A percentile compares a stretch with the other conserved stretches of the same genome.
Conservation (phyloP, 1,284 basidiomycete species). For the Ustilago tritici region DNA sequence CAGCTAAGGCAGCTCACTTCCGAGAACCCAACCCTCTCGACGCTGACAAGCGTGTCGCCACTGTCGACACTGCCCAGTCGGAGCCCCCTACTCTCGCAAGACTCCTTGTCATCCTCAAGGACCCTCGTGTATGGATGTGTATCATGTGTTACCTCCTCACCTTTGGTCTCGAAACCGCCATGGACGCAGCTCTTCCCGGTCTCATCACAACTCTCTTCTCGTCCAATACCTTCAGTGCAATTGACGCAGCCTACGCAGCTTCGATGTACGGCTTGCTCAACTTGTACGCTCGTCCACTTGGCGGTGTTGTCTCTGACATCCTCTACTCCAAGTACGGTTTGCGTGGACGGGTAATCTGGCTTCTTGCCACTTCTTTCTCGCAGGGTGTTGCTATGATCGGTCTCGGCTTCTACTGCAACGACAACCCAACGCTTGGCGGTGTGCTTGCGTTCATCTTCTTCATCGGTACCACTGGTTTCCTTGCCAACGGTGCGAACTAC, state of each 20-base stretch:
- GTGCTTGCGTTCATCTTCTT: conserved; percentile 62
- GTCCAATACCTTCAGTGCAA: conserved; percentile 72
- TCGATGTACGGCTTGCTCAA: conserved; percentile 74
- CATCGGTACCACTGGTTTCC: conserved; percentile 59
- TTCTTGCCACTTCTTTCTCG: conserved; percentile 72
- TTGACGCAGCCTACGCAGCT: conserved; percentile 72
- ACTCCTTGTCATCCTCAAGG: conserved; percentile 71
- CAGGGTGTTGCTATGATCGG: conserved; percentile 74
- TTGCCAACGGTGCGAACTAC: conserved; percentile 62
- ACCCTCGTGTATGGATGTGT: conserved; percentile 76
- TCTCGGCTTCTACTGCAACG: conserved; percentile 73
- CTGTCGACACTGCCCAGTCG: conserved; percentile 73
- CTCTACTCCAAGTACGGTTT: conserved; percentile 73
- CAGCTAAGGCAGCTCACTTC: conserved; percentile 57
- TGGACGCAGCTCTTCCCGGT: conserved; percentile 75
- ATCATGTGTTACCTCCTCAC: conserved; percentile 72
- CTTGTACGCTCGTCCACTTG: conserved; percentile 73
- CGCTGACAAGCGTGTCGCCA: conserved; percentile 29
- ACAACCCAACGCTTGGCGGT: conserved; percentile 48
- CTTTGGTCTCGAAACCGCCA: conserved; percentile 76
- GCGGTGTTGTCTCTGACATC: conserved; percentile 74
- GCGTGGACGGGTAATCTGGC: conserved; percentile 74
- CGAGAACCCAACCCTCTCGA: conserved; percentile 61
- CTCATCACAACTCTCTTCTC: conserved; percentile 72
- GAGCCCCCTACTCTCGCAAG: conserved; percentile 72